Evolutionary conservation across 2,329 filamentous ascomycete genomes (phyloP).

Genomic region (Aureobasidium sp.): DNA sequence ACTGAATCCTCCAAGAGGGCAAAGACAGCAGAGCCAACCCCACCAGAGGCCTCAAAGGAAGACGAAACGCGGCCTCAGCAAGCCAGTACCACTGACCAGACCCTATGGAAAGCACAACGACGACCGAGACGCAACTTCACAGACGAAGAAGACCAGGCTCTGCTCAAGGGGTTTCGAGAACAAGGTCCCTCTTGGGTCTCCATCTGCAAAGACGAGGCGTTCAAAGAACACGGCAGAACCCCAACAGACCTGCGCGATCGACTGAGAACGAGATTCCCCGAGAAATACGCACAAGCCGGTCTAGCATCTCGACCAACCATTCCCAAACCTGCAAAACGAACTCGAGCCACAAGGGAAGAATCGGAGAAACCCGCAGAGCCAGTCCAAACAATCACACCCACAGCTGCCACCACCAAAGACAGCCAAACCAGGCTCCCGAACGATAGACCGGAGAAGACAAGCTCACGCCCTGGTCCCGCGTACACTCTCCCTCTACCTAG

Average conservation of each 20-base stretch:
- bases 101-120: conserved; percentile 28
- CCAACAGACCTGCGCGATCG: conserved; percentile 54
- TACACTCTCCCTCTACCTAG: conserved; percentile 17
- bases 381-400: background rate
- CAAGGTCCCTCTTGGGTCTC: conserved; percentile 52
- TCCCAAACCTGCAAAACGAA: conserved; percentile 16
- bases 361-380: background rate
- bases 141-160: conserved; percentile 46
- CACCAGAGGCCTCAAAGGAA: background rate
- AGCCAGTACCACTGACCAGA: background rate
- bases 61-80: background rate
- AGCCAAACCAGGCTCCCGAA: background rate
- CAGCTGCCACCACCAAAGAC: background rate
- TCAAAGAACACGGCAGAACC: conserved; percentile 44
- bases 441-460: background rate
- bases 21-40: background rate
- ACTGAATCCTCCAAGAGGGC: background rate
- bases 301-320: conserved; percentile 30
- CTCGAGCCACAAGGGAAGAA: conserved; percentile 1
- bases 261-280: conserved; percentile 51
- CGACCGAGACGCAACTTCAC: conserved; percentile 49
- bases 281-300: conserved; percentile 45
- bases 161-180: conserved; percentile 49
- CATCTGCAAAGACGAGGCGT: conserved; percentile 46
- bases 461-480: background rate